phyloP scores from a whole-genome alignment of 768 basidiomycete genomes.

The Candolleomyces efflorescens region DNA sequence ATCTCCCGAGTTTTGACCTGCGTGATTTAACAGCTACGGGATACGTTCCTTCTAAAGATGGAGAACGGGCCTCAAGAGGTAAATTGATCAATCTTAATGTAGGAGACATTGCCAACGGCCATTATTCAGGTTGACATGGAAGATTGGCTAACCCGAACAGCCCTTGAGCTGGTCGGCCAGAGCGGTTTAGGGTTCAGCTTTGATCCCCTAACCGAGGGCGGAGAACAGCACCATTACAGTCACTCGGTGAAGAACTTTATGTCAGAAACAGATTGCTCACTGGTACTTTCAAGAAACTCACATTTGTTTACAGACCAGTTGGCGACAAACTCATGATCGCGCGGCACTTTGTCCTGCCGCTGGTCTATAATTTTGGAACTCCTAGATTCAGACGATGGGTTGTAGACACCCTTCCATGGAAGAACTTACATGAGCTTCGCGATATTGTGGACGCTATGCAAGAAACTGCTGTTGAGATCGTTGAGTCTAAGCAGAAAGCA shows the following conservation, averaged over 20 bases:
- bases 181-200: constrained; percentile 28
- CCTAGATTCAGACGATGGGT: constrained; percentile 29
- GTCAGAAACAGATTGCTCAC: constrained; percentile 13
- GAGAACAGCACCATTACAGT: constrained; percentile 22
- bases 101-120: neutral
- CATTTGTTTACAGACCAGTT: neutral
- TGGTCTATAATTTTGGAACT: constrained; percentile 19
- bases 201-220: constrained; percentile 24
- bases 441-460: constrained; percentile 34
- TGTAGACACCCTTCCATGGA: constrained; percentile 28
- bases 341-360: constrained; percentile 10
- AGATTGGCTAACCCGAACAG: constrained; percentile 25
- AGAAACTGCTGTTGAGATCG: constrained; percentile 31
- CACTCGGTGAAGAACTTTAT: constrained; percentile 22
- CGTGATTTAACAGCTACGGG: constrained; percentile 18
- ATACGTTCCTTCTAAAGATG: constrained; percentile 16
- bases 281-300: constrained; percentile 6
- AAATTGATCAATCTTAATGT: neutral
- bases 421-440: constrained; percentile 19
- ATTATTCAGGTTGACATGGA: constrained; percentile 11
- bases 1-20: neutral
- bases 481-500: constrained; percentile 31
- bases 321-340: neutral
- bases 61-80: constrained; percentile 22
- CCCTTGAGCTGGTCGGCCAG: constrained; percentile 27